These are phyloP conservation scores for Epichloe glyceriae DNA, from an alignment of 2,329 filamentous ascomycete species.

Conservation along the genomic window DNA sequence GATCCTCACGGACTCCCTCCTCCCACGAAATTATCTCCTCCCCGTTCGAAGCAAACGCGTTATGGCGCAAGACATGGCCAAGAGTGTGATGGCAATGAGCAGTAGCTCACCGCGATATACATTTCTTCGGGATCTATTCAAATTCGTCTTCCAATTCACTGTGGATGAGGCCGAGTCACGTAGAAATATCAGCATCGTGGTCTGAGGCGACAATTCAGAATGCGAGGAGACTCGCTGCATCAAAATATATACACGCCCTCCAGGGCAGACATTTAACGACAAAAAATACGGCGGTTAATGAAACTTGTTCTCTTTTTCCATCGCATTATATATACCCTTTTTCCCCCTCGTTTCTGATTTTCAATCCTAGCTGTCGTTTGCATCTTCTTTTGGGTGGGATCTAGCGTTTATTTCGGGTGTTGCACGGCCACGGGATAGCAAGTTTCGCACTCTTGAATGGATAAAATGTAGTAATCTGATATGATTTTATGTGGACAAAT, in stretches of 20 bases:
- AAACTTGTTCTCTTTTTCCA: not conserved
- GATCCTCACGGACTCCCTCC: constrained; percentile 55
- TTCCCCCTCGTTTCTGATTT: not conserved
- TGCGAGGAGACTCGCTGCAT: not conserved
- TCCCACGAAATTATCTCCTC: constrained; percentile 27
- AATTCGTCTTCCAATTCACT: constrained; percentile 72
- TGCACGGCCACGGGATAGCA: not conserved
- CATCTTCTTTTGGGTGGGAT: not conserved
- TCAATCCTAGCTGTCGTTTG: not conserved
- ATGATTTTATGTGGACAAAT: not conserved
- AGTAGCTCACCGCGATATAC: constrained; percentile 53
- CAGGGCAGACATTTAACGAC: not conserved
- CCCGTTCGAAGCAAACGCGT: constrained; percentile 46
- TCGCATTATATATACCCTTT: not conserved
- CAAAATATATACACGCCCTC: not conserved
- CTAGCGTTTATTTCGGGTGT: not conserved
- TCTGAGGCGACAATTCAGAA: constrained; percentile 20
- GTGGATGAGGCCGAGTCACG: constrained; percentile 62
- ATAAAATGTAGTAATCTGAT: not conserved
- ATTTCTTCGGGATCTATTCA: constrained; percentile 73
- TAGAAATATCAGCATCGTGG: constrained; percentile 49
- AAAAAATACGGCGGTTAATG: not conserved
- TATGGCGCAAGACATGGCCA: constrained; percentile 62
- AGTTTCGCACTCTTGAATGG: not conserved
- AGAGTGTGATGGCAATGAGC: constrained; percentile 65